Conservation (phyloP, 2,329 filamentous ascomycete species). For the Botrytis elliptica region DNA sequence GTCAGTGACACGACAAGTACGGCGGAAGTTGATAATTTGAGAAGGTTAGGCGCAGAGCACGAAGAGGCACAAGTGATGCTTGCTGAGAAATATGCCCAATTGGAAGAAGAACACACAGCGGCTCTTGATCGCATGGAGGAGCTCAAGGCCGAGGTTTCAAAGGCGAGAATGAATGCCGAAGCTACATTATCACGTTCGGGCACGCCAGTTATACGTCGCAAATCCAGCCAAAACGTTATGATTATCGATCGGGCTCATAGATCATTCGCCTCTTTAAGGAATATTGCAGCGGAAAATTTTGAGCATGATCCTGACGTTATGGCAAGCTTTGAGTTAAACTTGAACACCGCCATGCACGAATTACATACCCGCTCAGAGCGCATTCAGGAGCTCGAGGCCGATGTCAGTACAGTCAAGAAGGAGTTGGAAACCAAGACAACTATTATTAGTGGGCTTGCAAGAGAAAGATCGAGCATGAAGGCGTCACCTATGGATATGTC, state of each 20-base stretch:
- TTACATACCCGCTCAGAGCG: constrained; percentile 82
- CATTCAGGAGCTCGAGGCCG: constrained; percentile 84
- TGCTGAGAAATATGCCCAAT: constrained; percentile 73
- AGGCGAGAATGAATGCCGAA: constrained; percentile 59
- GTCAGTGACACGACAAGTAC: constrained; percentile 49
- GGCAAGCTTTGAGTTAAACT: constrained; percentile 88
- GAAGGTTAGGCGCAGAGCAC: constrained; percentile 69
- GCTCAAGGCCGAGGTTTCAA: constrained; percentile 81
- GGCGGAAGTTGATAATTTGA: constrained; percentile 70
- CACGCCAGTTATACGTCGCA: constrained; percentile 83
- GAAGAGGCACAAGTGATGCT: constrained; percentile 72
- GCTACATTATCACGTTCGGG: constrained; percentile 57
- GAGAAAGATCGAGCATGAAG: constrained; percentile 88
- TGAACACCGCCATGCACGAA: constrained; percentile 91
- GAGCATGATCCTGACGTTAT: constrained; percentile 78
- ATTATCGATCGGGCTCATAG: constrained; percentile 87
- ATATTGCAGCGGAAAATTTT: constrained; percentile 84
- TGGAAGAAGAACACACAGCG: constrained; percentile 79
- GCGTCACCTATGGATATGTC: constrained; percentile 85
- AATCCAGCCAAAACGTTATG: constrained; percentile 87
- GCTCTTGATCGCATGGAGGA: constrained; percentile 85
- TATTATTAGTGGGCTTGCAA: constrained; percentile 89
- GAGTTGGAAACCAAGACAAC: constrained; percentile 97
- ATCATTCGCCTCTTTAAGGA: constrained; percentile 84
- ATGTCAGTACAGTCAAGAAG: constrained; percentile 79